Base-by-base conservation (phyloP, 768 basidiomycete genomes). In the Phlegmacium glaucopus region DNA sequence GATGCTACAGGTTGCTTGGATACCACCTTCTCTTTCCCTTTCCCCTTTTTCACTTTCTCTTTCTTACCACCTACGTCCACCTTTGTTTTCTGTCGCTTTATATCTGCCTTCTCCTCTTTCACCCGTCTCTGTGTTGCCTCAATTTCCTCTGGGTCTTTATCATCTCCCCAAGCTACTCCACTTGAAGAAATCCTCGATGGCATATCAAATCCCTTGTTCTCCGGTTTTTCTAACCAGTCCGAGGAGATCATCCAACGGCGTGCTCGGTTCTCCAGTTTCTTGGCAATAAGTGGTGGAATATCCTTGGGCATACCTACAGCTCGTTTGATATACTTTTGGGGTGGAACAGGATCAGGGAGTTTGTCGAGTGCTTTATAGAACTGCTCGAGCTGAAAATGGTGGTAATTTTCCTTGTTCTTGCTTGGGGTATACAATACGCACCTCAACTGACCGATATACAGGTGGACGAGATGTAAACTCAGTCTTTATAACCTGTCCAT, bases 231-330 rank as follows among this genome's bases (percentile, higher is more conserved):
- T 9, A 60, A 51, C 56, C 56, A 61, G 6, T 47, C 54, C 1
- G 32, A n/a, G 22, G 50, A 29, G 15, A 64, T 42, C 62, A 61
- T 64, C 60, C 60, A 63, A 9, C 47, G 39, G 6, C 45, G 45
- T 13, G 47, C 57, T n/a, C 44, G 15, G n/a, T 39, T 45, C 6
- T 46, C 47, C 15, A 57, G 9, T 10, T 42, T 48, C 11, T 42
- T 53, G 4, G 49, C 38, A 15, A n/a, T 15, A n/a, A 37, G 53
- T 9, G 52, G 55, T 9, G 51, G 53, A 10, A 26, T n/a, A 35
- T 48, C 28, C 29, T 37, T 48, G 10, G 25, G 12, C 3, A 18
- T 18, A 32, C 47, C 47, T 10, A 9, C 26, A 17, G 32, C 29
- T 12, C 40, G 47, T 4, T 12, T 12, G 9, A 18, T 42, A 4